These are phyloP conservation scores for Kwoniella mangroviensis DNA, from an alignment of 768 basidiomycete genomes.

Conservation along the genomic window DNA sequence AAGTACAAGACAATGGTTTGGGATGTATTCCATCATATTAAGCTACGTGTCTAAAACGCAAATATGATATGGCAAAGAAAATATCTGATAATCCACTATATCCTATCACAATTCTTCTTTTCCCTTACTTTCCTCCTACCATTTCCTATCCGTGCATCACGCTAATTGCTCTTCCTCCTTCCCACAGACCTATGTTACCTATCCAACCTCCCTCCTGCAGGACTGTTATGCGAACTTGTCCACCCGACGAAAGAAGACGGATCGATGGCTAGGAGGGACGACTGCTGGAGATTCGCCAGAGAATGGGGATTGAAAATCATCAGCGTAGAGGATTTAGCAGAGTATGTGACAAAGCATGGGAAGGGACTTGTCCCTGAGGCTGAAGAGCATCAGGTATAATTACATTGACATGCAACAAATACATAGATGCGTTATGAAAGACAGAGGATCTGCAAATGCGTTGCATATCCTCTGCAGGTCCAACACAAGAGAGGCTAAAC, in stretches of 20 bases:
- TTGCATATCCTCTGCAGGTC: too few relatives aligned
- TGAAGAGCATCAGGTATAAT: constrained; percentile 1
- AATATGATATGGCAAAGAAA: too few relatives aligned
- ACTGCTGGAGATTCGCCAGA: constrained; percentile 88
- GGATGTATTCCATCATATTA: not conserved
- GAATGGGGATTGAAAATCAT: constrained; percentile 91
- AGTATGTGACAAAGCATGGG: constrained; percentile 52
- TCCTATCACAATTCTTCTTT: too few relatives aligned
- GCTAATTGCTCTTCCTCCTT: not conserved
- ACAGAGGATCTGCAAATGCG: too few relatives aligned
- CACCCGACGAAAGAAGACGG: constrained; percentile 83
- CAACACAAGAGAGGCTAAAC: too few relatives aligned
- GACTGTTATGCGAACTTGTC: constrained; percentile 91
- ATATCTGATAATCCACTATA: too few relatives aligned
- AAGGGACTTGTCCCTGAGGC: constrained; percentile 35
- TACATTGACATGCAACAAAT: too few relatives aligned
- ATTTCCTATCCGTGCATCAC: too few relatives aligned
- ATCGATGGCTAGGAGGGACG: constrained; percentile 92
- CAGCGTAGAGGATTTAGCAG: constrained; percentile 71
- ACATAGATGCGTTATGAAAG: too few relatives aligned
- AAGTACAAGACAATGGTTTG: too few relatives aligned
- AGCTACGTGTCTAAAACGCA: too few relatives aligned
- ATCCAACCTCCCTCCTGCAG: constrained; percentile 70
- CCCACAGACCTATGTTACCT: constrained; percentile 75
- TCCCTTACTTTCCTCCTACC: too few relatives aligned